These are phyloP conservation scores for Cladorrhinum sp. DNA, from an alignment of 2,329 filamentous ascomycete species.

Conservation along the genomic window DNA sequence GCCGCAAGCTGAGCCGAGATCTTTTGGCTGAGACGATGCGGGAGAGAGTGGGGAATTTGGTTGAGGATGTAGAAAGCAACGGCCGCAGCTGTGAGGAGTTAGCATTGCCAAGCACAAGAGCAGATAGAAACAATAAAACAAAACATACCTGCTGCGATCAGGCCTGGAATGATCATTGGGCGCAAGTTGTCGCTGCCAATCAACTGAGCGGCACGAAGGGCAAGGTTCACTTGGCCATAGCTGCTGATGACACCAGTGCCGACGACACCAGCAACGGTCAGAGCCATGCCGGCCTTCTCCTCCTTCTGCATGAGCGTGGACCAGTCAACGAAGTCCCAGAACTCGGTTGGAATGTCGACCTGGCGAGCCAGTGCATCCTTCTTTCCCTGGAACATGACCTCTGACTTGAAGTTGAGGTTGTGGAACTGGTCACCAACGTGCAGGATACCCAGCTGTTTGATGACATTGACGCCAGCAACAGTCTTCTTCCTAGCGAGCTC, in stretches of 20 bases:
- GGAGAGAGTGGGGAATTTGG: slow-evolving; percentile 85
- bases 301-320: slow-evolving; percentile 79
- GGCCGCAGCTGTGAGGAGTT: slow-evolving; percentile 59
- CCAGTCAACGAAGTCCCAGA: slow-evolving; percentile 92
- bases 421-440: slow-evolving; percentile 87
- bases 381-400: slow-evolving; percentile 89
- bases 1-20: slow-evolving; percentile 74
- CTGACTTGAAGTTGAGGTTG: slow-evolving; percentile 81
- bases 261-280: slow-evolving; percentile 85
- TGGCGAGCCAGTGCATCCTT: slow-evolving; percentile 78
- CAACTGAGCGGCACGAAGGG: slow-evolving; percentile 74
- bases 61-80: slow-evolving; percentile 77
- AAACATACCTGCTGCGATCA: slow-evolving; percentile 71
- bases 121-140: slow-evolving; percentile 6
- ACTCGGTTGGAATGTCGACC: slow-evolving; percentile 81
- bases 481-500: slow-evolving; percentile 78
- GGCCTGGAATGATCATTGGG: slow-evolving; percentile 74
- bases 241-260: slow-evolving; percentile 79
- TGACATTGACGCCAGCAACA: slow-evolving; percentile 75
- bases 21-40: slow-evolving; percentile 79
- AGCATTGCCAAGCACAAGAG: slow-evolving; percentile 26
- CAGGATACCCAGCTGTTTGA: slow-evolving; percentile 82
- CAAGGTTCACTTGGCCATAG: slow-evolving; percentile 85
- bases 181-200: slow-evolving; percentile 78
- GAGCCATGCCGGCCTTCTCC: slow-evolving; percentile 94